Evolutionary conservation across 1,284 basidiomycete species (phyloP).

Genomic region (Paramarasmius palmivorus): DNA sequence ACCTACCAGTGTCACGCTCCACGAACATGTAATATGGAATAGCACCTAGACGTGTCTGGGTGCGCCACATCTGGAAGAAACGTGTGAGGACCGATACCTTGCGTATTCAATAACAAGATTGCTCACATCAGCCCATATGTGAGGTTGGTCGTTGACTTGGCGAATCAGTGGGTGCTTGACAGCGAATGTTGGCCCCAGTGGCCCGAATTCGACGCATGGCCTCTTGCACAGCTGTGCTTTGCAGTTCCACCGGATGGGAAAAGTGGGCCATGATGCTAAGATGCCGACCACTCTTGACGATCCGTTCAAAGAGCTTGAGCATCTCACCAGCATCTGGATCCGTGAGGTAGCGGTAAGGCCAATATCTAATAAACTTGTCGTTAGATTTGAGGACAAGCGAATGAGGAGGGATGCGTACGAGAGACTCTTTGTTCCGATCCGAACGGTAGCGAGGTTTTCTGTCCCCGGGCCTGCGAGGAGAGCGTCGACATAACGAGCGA

Average conservation of each 20-base stretch:
- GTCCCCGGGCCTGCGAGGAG: not conserved
- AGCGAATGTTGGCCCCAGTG: not conserved
- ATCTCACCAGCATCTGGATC: not conserved
- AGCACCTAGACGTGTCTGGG: not conserved
- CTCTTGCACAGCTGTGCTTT: not conserved
- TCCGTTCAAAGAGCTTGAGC: not conserved
- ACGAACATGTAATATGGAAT: slow-evolving; percentile 1
- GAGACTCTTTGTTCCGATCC: not conserved
- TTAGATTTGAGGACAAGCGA: not conserved
- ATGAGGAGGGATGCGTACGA: not conserved
- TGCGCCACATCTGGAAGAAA: not conserved
- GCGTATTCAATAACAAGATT: too few species aligned
- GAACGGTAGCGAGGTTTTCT: not conserved
- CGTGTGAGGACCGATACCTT: not conserved
- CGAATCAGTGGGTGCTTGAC: slow-evolving; percentile 1
- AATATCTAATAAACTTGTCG: not conserved
- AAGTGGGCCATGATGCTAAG: slow-evolving; percentile 1
- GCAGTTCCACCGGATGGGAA: not conserved
- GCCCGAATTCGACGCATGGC: not conserved
- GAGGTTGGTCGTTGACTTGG: not conserved
- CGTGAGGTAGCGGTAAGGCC: not conserved
- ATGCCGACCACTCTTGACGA: slow-evolving; percentile 1
- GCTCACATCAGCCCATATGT: not conserved
- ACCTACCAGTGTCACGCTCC: not conserved
- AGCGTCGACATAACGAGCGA: not conserved